phyloP scores from a whole-genome alignment of 495 filamentous ascomycete species.

The Penicillium cataractarum region DNA sequence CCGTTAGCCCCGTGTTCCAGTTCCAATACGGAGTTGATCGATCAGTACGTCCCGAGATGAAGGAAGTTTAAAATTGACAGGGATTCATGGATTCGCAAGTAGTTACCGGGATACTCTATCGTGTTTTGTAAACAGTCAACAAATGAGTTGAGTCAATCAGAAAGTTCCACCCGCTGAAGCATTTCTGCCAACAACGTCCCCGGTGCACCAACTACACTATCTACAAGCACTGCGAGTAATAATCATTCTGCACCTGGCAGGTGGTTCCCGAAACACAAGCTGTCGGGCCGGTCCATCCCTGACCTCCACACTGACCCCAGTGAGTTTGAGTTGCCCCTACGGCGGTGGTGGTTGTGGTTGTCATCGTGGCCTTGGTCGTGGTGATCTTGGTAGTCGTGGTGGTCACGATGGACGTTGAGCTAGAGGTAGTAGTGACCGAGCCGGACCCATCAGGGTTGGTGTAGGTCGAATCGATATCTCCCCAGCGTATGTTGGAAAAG shows the following conservation, averaged over 20 bases:
- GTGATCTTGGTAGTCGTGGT: neutral
- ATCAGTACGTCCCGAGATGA: no score
- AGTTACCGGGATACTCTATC: no score
- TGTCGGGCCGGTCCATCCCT: neutral
- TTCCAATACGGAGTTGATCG: no score
- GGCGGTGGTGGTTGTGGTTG: neutral
- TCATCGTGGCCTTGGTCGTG: neutral
- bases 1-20: no score
- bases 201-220: neutral
- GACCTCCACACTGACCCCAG: constrained; percentile 6
- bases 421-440: neutral
- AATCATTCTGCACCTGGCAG: neutral
- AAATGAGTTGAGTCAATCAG: no score
- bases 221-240: constrained; percentile 5
- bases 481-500: constrained; percentile 6
- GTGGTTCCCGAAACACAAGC: neutral
- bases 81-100: no score
- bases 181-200: neutral
- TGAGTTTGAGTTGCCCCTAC: constrained; percentile 1
- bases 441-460: neutral
- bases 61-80: no score
- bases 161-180: no score
- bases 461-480: constrained; percentile 3
- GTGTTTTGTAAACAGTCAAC: no score
- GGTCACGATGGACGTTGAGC: neutral